phyloP scores from a whole-genome alignment of 1,284 basidiomycete species.

The Ceratobasidium sp. region DNA sequence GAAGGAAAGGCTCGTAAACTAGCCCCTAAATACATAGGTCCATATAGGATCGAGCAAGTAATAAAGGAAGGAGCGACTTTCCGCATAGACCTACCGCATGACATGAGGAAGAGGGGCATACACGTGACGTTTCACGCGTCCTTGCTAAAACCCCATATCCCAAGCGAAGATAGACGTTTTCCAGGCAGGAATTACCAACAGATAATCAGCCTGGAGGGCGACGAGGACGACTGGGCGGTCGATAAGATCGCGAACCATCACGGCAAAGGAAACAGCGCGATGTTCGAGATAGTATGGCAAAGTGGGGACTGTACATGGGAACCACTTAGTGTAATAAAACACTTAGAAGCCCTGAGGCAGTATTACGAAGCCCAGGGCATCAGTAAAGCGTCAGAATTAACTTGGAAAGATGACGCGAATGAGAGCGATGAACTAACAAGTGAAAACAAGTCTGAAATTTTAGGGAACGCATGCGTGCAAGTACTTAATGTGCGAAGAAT shows the following conservation, averaged over 20 bases:
- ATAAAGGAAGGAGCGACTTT: conserved; percentile 49
- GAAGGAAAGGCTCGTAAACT: conserved; percentile 52
- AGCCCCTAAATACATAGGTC: conserved; percentile 53
- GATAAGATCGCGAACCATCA: conserved; percentile 20
- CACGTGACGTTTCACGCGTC: conserved; percentile 25
- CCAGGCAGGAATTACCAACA: conserved; percentile 24
- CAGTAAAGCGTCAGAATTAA: background rate
- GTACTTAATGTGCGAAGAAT: too few species aligned
- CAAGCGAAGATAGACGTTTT: conserved; percentile 26
- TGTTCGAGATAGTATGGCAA: conserved; percentile 10
- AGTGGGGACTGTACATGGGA: conserved; percentile 20
- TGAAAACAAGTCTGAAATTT: too few species aligned
- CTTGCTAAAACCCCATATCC: conserved; percentile 45
- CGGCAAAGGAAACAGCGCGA: conserved; percentile 15
- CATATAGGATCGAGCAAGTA: conserved; percentile 50
- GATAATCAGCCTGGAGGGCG: conserved; percentile 6
- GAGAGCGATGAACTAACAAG: background rate
- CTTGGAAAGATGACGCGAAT: background rate
- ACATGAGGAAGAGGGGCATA: conserved; percentile 45
- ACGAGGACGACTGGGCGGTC: background rate
- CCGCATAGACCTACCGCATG: conserved; percentile 50
- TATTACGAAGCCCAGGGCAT: conserved; percentile 33
- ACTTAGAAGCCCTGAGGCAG: background rate
- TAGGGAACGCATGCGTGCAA: too few species aligned
- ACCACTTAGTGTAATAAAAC: background rate